phyloP scores from a whole-genome alignment of 2,329 filamentous ascomycete species.

The Aspergillus tamarii region DNA sequence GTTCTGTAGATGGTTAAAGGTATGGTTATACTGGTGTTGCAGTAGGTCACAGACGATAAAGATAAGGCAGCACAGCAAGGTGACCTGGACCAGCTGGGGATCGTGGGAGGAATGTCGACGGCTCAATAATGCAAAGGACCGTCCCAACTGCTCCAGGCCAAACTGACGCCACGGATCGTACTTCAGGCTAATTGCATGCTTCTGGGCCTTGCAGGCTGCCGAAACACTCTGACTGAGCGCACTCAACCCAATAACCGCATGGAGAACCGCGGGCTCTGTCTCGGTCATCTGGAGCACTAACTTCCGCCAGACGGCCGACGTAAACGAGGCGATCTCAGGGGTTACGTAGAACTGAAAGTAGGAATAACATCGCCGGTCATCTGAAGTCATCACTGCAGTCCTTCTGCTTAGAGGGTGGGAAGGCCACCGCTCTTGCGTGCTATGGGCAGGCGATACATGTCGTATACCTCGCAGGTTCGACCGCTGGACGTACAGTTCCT shows the following conservation, averaged over 20 bases:
- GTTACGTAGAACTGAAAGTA: no score
- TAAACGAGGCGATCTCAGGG: no score
- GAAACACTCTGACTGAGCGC: constrained; percentile 6
- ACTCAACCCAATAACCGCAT: constrained; percentile 10
- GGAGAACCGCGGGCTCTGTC: constrained; percentile 1
- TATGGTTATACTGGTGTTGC: constrained; percentile 1
- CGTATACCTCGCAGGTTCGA: constrained; percentile 12
- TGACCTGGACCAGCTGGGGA: constrained; percentile 4
- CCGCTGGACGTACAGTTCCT: constrained; percentile 8
- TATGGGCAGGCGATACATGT: background rate
- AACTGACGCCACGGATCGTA: background rate
- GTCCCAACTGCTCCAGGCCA: constrained; percentile 7
- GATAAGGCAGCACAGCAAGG: constrained; percentile 15
- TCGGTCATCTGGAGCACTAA: no score
- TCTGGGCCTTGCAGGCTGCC: no score
- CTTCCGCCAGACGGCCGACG: no score
- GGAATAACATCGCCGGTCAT: constrained; percentile 1
- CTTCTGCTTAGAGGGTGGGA: background rate
- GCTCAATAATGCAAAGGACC: constrained; percentile 1
- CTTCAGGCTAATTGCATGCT: background rate
- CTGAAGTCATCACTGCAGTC: background rate
- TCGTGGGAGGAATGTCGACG: constrained; percentile 8
- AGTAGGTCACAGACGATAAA: constrained; percentile 12
- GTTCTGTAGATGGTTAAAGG: constrained; percentile 9
- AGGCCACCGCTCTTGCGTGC: background rate